phyloP scores from a whole-genome alignment of 805 yeast species.

The Ogataea ramenticola region DNA sequence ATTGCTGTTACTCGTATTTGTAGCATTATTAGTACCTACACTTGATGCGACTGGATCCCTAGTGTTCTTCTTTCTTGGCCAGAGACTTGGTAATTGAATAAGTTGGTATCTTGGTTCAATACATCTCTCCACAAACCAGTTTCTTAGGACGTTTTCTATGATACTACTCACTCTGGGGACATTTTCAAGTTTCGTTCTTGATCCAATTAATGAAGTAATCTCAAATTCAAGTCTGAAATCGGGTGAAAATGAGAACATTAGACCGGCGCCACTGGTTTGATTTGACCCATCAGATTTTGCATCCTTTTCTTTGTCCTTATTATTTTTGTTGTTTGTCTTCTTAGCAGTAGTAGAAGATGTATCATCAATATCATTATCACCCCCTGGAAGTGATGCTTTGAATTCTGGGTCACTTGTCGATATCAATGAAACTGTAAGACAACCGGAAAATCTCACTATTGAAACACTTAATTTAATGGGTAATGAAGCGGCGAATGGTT shows the following conservation, averaged over 20 bases:
- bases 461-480: slow-evolving; percentile 85
- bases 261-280: slow-evolving; percentile 2
- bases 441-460: slow-evolving; percentile 84
- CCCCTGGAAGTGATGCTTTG: background rate
- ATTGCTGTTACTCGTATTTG: slow-evolving; percentile 1
- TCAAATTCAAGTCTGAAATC: slow-evolving; percentile 86
- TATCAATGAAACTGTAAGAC: slow-evolving; percentile 69
- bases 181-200: slow-evolving; percentile 85
- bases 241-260: slow-evolving; percentile 86
- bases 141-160: slow-evolving; percentile 72
- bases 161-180: slow-evolving; percentile 86
- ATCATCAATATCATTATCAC: background rate
- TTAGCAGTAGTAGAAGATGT: slow-evolving; percentile 10
- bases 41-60: slow-evolving; percentile 27
- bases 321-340: slow-evolving; percentile 8
- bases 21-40: background rate
- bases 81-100: slow-evolving; percentile 73
- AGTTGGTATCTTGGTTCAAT: slow-evolving; percentile 92
- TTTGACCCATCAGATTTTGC: background rate
- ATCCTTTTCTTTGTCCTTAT: background rate
- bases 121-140: slow-evolving; percentile 89
- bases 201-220: slow-evolving; percentile 84
- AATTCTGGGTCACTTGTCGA: slow-evolving; percentile 26
- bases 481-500: slow-evolving; percentile 74
- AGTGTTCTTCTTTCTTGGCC: slow-evolving; percentile 67